These are phyloP conservation scores for Pythium rishiriense DNA, from an alignment of 352 stramenopile genomes.

Conservation along the genomic window DNA sequence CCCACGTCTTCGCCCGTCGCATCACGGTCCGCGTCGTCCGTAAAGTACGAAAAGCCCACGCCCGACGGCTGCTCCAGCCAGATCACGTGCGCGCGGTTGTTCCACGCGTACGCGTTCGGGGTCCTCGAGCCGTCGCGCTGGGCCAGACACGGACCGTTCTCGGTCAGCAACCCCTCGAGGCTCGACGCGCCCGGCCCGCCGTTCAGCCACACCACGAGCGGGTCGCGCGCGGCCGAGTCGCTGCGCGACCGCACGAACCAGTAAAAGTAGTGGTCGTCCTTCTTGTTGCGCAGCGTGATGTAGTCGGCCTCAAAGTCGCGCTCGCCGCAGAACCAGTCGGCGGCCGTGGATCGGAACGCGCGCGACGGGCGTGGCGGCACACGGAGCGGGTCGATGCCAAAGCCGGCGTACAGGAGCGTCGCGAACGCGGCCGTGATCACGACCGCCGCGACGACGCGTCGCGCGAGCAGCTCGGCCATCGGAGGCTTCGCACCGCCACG, in stretches of 20 bases:
- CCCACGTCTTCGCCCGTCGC: conserved; percentile 37
- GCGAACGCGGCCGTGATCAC: not conserved
- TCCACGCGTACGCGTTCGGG: conserved; percentile 50
- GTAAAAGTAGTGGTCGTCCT: conserved; percentile 55
- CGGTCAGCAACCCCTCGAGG: conserved; percentile 39
- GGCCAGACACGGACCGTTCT: conserved; percentile 54
- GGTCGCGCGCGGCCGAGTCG: conserved; percentile 23
- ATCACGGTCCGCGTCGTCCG: conserved; percentile 38
- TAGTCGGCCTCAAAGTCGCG: conserved; percentile 34
- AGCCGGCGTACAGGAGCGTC: not conserved
- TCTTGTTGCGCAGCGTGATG: conserved; percentile 28
- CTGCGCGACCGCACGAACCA: conserved; percentile 46
- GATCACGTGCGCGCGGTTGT: conserved; percentile 44
- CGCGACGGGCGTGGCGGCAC: too few species aligned
- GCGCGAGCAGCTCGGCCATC: conserved; percentile 1
- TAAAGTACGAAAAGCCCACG: conserved; percentile 43
- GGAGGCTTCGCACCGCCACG: not conserved
- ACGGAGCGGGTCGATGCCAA: not conserved
- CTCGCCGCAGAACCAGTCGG: conserved; percentile 31
- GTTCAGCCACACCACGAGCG: conserved; percentile 46
- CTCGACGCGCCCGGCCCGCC: conserved; percentile 39
- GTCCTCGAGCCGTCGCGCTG: conserved; percentile 33
- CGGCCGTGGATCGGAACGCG: too few species aligned
- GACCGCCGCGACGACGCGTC: not conserved
- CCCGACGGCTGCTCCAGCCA: conserved; percentile 48